phyloP scores from a whole-genome alignment of 257 asterid species.

The Ilex aquifolium region DNA sequence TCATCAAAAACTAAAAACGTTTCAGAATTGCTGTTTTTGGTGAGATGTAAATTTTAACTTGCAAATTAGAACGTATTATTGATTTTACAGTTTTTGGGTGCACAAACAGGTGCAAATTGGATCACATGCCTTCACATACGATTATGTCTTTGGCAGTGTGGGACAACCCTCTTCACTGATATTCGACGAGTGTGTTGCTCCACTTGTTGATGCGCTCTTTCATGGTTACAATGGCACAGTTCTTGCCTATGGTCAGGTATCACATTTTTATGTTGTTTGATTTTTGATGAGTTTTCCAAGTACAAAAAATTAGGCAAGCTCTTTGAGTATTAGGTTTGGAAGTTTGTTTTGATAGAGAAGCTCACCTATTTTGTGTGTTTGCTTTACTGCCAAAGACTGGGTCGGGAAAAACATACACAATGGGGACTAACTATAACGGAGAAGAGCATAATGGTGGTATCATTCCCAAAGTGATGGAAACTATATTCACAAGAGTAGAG shows the following conservation, averaged over 20 bases:
- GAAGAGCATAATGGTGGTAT: constrained; percentile 70
- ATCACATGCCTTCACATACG: constrained; percentile 88
- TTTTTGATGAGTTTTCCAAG: background rate
- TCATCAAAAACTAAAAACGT: too few relatives aligned
- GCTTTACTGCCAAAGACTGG: constrained; percentile 55
- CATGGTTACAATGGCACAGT: constrained; percentile 93
- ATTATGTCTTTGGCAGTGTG: constrained; percentile 63
- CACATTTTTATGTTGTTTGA: background rate
- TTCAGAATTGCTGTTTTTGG: background rate
- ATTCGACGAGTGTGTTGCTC: constrained; percentile 72
- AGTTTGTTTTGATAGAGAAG: background rate
- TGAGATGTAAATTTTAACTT: background rate
- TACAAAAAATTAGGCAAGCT: background rate
- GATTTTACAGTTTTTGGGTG: constrained; percentile 16
- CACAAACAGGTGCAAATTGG: constrained; percentile 87
- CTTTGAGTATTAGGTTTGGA: too few relatives aligned
- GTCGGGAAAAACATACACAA: constrained; percentile 93
- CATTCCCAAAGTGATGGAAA: constrained; percentile 84
- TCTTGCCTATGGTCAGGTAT: constrained; percentile 96
- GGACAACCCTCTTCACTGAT: constrained; percentile 60
- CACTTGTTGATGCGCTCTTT: constrained; percentile 75
- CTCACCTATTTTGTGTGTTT: constrained; percentile 10
- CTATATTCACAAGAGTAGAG: constrained; percentile 66
- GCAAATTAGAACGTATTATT: background rate
- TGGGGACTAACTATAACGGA: constrained; percentile 95